Conservation (phyloP, 2,329 filamentous ascomycete genomes). For the Cercospora janseana region DNA sequence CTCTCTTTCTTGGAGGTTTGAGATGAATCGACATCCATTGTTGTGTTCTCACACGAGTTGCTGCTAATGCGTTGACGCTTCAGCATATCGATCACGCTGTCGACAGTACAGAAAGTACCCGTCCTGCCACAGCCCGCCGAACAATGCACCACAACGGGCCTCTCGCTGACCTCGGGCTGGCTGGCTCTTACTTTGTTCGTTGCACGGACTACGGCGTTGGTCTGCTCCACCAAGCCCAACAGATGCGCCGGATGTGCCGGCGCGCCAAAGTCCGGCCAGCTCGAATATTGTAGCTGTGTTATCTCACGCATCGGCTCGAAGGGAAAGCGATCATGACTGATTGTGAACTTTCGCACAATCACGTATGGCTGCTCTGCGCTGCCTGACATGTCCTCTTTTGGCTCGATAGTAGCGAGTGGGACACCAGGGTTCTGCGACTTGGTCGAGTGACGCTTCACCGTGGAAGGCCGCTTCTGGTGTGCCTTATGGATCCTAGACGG, state of each 20-base stretch:
- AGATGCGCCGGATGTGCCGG: constrained; percentile 86
- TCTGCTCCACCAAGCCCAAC: constrained; percentile 83
- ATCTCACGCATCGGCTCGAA: constrained; percentile 88
- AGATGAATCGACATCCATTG: constrained; percentile 46
- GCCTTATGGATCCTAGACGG: constrained; percentile 52
- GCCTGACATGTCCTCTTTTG: constrained; percentile 24
- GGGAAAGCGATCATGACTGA: constrained; percentile 72
- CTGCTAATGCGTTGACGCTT: constrained; percentile 66
- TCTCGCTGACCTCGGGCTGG: constrained; percentile 54
- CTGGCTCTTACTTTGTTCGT: constrained; percentile 42
- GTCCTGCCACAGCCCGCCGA: constrained; percentile 94
- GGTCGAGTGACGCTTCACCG: constrained; percentile 40
- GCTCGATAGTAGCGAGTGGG: constrained; percentile 31
- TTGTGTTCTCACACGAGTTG: constrained; percentile 34
- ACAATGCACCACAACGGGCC: constrained; percentile 89
- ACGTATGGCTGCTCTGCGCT: constrained; percentile 66
- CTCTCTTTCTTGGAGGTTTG: constrained; percentile 7
- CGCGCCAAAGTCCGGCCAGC: constrained; percentile 97
- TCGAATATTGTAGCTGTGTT: constrained; percentile 88
- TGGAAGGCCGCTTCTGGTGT: constrained; percentile 39
- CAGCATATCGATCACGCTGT: constrained; percentile 93
- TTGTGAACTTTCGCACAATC: constrained; percentile 79
- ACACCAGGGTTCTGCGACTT: constrained; percentile 36
- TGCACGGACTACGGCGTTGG: constrained; percentile 66
- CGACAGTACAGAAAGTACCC: constrained; percentile 93